Evolutionary conservation across 805 yeast species (phyloP).

Genomic region (Wickerhamomyces subpelliculosus): DNA sequence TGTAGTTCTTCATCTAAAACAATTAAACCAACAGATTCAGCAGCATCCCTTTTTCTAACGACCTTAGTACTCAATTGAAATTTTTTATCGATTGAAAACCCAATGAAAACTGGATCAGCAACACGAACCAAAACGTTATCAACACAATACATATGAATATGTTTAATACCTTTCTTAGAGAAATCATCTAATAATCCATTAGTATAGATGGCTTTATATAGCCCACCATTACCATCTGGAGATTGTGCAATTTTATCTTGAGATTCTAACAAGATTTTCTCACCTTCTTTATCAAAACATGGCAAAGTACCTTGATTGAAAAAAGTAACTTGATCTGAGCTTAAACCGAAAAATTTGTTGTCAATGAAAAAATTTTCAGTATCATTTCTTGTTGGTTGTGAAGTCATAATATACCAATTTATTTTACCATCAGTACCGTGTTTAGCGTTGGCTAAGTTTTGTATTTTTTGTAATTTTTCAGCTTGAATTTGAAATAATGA

Average conservation of each 20-base stretch:
- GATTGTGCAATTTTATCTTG: slow-evolving; percentile 60
- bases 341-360: slow-evolving; percentile 67
- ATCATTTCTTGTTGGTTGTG: slow-evolving; percentile 71
- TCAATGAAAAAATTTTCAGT: slow-evolving; percentile 67
- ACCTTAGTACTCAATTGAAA: slow-evolving; percentile 87
- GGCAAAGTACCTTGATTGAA: slow-evolving; percentile 96
- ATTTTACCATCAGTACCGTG: slow-evolving; percentile 30
- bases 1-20: slow-evolving; percentile 50
- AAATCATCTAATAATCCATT: slow-evolving; percentile 67
- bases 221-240: slow-evolving; percentile 98
- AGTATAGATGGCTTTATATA: slow-evolving; percentile 72
- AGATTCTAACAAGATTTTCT: slow-evolving; percentile 57
- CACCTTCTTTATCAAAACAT: slow-evolving; percentile 68
- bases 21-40: slow-evolving; percentile 87
- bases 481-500: slow-evolving; percentile 91
- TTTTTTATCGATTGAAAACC: slow-evolving; percentile 64
- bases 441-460: slow-evolving; percentile 39
- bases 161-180: slow-evolving; percentile 61
- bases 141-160: slow-evolving; percentile 94
- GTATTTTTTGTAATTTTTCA: slow-evolving; percentile 66
- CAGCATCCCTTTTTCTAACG: slow-evolving; percentile 84
- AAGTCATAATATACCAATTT: slow-evolving; percentile 93
- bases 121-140: slow-evolving; percentile 89
- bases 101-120: slow-evolving; percentile 84
- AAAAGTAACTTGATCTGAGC: slow-evolving; percentile 52